phyloP scores from a whole-genome alignment of 108 stramenopile species.

The Cyclostephanos invisitatus region DNA sequence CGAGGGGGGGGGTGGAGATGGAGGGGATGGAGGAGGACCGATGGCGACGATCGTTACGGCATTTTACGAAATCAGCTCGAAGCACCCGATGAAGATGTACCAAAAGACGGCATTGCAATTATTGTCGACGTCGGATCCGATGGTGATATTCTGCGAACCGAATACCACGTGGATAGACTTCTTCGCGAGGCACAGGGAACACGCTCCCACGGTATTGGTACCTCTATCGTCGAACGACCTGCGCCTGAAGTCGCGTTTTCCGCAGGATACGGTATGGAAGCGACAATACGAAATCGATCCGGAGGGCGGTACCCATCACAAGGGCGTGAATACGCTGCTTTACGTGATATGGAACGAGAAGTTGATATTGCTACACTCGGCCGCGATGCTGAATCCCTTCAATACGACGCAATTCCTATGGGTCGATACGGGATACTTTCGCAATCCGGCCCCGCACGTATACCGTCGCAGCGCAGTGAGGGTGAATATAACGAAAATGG shows the following conservation, averaged over 20 bases:
- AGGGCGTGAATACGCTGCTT: conserved; percentile 43
- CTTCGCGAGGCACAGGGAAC: conserved; percentile 39
- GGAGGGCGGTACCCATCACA: conserved; percentile 47
- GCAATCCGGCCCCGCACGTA: conserved; percentile 47
- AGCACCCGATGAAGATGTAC: conserved; percentile 47
- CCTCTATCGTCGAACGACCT: conserved; percentile 38
- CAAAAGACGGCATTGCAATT: conserved; percentile 40
- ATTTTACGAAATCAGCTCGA: conserved; percentile 53
- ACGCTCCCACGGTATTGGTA: conserved; percentile 49
- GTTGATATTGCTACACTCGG: conserved; percentile 41
- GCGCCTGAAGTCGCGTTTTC: conserved; percentile 28
- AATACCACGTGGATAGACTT: conserved; percentile 42
- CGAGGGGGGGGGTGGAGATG: too few species aligned
- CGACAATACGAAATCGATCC: conserved; percentile 55
- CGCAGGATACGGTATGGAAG: conserved; percentile 52
- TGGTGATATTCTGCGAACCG: conserved; percentile 54
- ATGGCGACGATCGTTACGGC: conserved; percentile 43
- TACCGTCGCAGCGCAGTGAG: conserved; percentile 39
- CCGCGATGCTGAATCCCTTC: conserved; percentile 54
- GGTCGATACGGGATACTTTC: conserved; percentile 52
- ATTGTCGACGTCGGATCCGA: conserved; percentile 45
- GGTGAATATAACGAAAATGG: conserved; percentile 47
- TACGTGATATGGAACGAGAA: conserved; percentile 54
- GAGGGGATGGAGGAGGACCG: conserved; percentile 14
- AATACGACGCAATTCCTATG: conserved; percentile 48